Evolutionary conservation across 2,329 filamentous ascomycete species (phyloP).

Genomic region (Aspergillus nomiae): DNA sequence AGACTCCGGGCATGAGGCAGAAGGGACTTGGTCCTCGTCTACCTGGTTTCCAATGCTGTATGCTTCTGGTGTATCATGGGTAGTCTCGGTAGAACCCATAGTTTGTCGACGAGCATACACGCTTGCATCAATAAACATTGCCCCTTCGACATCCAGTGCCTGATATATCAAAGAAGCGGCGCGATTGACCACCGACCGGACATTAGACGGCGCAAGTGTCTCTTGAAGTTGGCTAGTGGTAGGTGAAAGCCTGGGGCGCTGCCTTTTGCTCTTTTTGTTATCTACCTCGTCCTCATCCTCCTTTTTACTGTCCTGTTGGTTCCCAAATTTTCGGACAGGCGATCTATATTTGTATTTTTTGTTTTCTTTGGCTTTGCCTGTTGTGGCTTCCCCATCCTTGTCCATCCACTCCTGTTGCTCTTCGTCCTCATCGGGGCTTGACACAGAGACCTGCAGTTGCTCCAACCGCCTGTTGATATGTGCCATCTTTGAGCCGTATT

Average conservation of each 20-base stretch:
- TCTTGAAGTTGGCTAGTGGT: conserved; percentile 18
- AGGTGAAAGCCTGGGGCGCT: conserved; percentile 16
- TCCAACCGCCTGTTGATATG: not conserved
- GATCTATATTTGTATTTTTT: not conserved
- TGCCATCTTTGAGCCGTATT: not conserved
- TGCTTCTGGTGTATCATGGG: not conserved
- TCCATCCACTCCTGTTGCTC: no score
- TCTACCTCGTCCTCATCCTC: not conserved
- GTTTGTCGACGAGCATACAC: conserved; percentile 19
- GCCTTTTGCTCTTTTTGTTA: not conserved
- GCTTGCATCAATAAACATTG: conserved; percentile 2
- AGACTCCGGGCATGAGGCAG: not conserved
- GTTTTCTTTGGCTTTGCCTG: not conserved
- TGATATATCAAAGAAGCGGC: not conserved
- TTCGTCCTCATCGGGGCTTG: not conserved
- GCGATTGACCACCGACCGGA: conserved; percentile 8
- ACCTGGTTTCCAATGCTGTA: not conserved
- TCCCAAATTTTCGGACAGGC: conserved; percentile 16
- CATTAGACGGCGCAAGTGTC: not conserved
- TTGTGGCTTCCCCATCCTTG: not conserved
- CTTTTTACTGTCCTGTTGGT: not conserved
- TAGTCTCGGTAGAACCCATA: conserved; percentile 6
- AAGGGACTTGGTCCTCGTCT: not conserved
- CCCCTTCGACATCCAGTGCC: not conserved
- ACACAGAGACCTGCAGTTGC: not conserved